Conservation (phyloP, 2,329 filamentous ascomycete species). For the Leptographium wingfieldii region DNA sequence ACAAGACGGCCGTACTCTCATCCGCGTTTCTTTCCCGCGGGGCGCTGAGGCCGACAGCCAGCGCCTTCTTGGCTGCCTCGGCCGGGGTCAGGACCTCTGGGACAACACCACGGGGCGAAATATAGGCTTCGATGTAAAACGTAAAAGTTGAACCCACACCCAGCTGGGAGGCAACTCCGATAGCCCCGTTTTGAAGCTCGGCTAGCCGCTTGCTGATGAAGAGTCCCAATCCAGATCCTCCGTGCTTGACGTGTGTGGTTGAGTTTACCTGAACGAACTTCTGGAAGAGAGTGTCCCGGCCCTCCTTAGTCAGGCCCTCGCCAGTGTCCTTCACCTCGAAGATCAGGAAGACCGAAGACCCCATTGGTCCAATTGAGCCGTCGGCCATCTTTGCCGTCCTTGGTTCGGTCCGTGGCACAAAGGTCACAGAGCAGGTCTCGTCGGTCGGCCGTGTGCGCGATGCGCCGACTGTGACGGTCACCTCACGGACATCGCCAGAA, state of each 20-base stretch:
- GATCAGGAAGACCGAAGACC: conserved; percentile 48
- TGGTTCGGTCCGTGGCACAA: conserved; percentile 38
- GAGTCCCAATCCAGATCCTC: conserved; percentile 64
- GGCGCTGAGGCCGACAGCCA: background rate
- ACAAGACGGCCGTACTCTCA: background rate
- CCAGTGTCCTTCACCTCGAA: conserved; percentile 70
- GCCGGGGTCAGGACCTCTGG: conserved; percentile 22
- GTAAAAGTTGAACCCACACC: conserved; percentile 64
- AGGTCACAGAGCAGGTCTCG: conserved; percentile 38
- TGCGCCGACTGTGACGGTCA: conserved; percentile 35
- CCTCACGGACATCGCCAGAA: conserved; percentile 42
- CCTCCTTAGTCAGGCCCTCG: conserved; percentile 55
- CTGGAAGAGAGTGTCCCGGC: conserved; percentile 64
- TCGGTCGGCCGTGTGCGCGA: conserved; percentile 26
- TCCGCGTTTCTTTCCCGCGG: background rate
- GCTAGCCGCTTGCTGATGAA: conserved; percentile 72
- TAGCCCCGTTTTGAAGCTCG: conserved; percentile 68
- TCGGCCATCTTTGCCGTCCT: background rate
- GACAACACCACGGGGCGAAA: conserved; percentile 26
- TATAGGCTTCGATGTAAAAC: conserved; percentile 55
- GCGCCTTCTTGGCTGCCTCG: conserved; percentile 6
- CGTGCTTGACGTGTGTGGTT: conserved; percentile 65
- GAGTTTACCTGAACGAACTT: conserved; percentile 69
- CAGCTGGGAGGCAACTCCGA: conserved; percentile 57
- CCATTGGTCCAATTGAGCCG: conserved; percentile 5